Base-by-base conservation (phyloP, 140 eudicot genomes). In the Erigeron philadelphicus region DNA sequence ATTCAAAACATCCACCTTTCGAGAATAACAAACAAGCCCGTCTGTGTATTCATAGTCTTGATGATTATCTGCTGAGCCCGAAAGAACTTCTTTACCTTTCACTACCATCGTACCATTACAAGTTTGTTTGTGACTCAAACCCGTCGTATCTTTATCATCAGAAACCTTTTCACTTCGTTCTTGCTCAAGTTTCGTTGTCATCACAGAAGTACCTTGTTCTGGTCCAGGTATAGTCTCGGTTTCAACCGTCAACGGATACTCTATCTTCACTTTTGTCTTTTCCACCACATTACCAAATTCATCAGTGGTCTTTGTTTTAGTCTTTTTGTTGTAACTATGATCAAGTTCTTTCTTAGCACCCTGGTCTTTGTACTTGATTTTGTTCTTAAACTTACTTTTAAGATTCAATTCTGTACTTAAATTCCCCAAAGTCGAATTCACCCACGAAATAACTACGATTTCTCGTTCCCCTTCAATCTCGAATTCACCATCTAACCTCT, bases 101-200 rank as follows among this genome's bases (percentile, higher is more conserved):
- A 90, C 96, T 76, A 79, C 77, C 95, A 88, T 87, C 86, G 79
- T 78, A 56, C 97, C 96, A 18, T 25, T 75, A 8, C 87, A 77
- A 10, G 76, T 70, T 71, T 88, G 95, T 11, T 61, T 78, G 68
- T 86, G 90, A 9, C 55, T 42, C 71, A 82, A 35, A 31, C 66
- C 64, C 66, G 68, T 80, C 1, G 77, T 31, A 5, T 11, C 18
- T 3, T 11, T 61, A 61, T 75, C 85, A 55, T 63, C 68, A 21
- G 31, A 23, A 55, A 17, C 41, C 61, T 42, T 72, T 78, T 84
- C 95, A 31, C 68, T 71, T 41, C 74, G 47, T 9, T 72, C 75
- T 54, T 81, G 79, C 12, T 67, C 76, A 76, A 92, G 72, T 66
- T 61, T 53, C 18, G 96, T 79, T 19, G 13, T 67, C 95, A 84